phyloP scores from a whole-genome alignment of 2,329 filamentous ascomycete genomes.

The Ceratocystis smalleyi region DNA sequence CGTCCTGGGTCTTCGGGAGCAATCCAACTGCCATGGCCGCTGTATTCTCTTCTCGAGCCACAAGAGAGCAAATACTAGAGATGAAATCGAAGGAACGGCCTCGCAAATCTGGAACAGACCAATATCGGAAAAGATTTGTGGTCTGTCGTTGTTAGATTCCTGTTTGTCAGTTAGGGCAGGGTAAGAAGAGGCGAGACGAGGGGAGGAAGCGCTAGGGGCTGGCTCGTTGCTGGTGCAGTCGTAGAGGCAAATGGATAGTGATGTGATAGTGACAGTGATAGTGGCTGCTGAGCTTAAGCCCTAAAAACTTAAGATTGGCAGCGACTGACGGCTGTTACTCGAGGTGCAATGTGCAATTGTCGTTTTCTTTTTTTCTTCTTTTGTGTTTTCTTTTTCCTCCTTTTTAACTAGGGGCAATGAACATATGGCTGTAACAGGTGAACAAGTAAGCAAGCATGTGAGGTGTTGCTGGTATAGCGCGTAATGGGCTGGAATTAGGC shows the following conservation, averaged over 20 bases:
- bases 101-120: not conserved
- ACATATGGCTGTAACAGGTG: not conserved
- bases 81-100: not conserved
- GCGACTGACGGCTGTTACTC: not conserved
- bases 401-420: not conserved
- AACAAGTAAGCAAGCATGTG: not conserved
- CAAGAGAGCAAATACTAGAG: not conserved
- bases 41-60: not conserved
- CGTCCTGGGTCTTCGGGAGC: no score
- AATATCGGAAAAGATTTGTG: slow-evolving; percentile 3
- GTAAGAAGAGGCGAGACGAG: not conserved
- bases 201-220: not conserved
- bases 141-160: not conserved
- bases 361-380: no score
- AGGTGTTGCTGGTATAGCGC: not conserved
- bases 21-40: not conserved
- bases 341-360: not conserved
- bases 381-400: no score
- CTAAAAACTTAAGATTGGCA: not conserved
- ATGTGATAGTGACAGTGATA: not conserved
- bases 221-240: not conserved
- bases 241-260: not conserved
- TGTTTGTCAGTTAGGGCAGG: not conserved
- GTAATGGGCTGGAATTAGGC: not conserved
- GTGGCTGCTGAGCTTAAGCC: not conserved